phyloP scores from a whole-genome alignment of 495 filamentous ascomycete genomes.

The Podospora conica region DNA sequence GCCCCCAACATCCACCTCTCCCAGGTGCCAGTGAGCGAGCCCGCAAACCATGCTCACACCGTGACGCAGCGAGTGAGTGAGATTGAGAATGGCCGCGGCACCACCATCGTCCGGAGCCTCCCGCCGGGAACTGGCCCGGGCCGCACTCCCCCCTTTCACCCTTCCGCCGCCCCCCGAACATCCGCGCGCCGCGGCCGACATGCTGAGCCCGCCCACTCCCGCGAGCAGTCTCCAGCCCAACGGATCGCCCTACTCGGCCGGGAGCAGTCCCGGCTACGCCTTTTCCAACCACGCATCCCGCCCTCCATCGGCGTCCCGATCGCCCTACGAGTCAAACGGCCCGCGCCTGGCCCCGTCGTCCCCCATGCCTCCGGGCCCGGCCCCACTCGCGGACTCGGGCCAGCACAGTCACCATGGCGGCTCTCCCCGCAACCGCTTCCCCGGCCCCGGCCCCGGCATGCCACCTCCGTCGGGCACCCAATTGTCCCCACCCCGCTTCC shows the following conservation, averaged over 20 bases:
- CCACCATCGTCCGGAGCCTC: constrained; percentile 3
- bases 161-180: constrained; percentile 13
- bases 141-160: constrained; percentile 11
- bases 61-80: background rate
- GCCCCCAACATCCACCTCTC: background rate
- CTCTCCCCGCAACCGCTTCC: constrained; percentile 6
- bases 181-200: constrained; percentile 4
- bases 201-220: background rate
- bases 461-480: background rate
- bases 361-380: background rate
- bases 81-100: constrained; percentile 5
- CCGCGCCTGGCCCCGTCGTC: background rate
- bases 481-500: constrained; percentile 7
- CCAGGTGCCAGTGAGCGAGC: background rate
- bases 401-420: constrained; percentile 2
- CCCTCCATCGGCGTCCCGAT: background rate
- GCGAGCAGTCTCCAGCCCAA: constrained; percentile 1
- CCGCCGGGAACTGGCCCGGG: constrained; percentile 8
- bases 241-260: constrained; percentile 13
- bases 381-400: background rate
- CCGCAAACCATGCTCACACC: background rate
- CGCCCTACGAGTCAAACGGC: background rate
- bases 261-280: constrained; percentile 8
- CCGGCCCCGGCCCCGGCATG: background rate
- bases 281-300: background rate